Conservation (phyloP, 495 filamentous ascomycete species). For the Hamigera avellanea region DNA sequence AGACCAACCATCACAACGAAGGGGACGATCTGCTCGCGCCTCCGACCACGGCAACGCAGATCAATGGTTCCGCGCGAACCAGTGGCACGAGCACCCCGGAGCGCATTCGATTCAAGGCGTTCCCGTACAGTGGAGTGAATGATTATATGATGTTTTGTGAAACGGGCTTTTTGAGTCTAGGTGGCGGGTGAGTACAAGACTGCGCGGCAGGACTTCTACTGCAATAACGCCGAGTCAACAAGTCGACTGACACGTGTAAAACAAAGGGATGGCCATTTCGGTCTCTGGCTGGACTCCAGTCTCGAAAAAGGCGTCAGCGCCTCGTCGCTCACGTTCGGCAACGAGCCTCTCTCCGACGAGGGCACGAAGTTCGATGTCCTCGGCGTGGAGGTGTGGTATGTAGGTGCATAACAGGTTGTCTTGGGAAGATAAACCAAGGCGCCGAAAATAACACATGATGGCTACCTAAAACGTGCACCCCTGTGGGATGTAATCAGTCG, state of each 20-base stretch:
- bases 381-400: slow-evolving; percentile 86
- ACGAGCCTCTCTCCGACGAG: slow-evolving; percentile 89
- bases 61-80: slow-evolving; percentile 1
- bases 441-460: too few relatives aligned
- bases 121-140: slow-evolving; percentile 90
- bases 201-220: too few relatives aligned
- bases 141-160: slow-evolving; percentile 96
- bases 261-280: slow-evolving; percentile 84
- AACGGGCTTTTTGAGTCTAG: slow-evolving; percentile 68
- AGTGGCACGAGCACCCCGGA: slow-evolving; percentile 42
- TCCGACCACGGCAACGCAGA: slow-evolving; percentile 12
- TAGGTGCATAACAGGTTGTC: slow-evolving; percentile 39
- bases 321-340: slow-evolving; percentile 81
- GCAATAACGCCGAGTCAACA: too few relatives aligned
- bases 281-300: slow-evolving; percentile 84
- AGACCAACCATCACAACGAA: slow-evolving; percentile 12
- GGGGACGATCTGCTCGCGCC: not conserved
- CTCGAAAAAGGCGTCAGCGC: slow-evolving; percentile 78
- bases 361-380: slow-evolving; percentile 87
- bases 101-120: slow-evolving; percentile 86
- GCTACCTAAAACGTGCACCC: too few relatives aligned
- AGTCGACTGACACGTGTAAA: too few relatives aligned
- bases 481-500: too few relatives aligned
- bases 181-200: slow-evolving; percentile 57
- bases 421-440: not conserved